Percentiles rank a stretch among this genome's conserved stretches.
phyloP scores from a whole-genome alignment of 306 rosid species.

The Begonia fuchsioides region DNA sequence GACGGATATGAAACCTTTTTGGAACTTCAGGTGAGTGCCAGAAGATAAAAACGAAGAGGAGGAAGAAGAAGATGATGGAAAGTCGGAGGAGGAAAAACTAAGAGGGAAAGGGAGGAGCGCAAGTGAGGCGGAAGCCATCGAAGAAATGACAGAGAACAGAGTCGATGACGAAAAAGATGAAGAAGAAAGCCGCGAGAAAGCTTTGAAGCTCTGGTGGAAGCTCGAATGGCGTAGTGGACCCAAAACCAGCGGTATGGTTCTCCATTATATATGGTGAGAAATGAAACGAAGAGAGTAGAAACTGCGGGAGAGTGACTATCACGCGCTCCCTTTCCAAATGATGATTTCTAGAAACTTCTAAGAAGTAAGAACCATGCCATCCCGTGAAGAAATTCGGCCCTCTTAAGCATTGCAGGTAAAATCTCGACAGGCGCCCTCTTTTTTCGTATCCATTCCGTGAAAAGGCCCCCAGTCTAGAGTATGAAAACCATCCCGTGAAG shows the following conservation, averaged over 20 bases:
- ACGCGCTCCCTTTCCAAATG: no score
- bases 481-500: slow-evolving; percentile 22
- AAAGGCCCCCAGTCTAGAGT: slow-evolving; percentile 5
- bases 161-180: slow-evolving; percentile 5
- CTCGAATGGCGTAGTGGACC: background rate
- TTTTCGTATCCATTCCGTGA: no score
- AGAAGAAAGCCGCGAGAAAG: slow-evolving; percentile 1
- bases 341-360: no score
- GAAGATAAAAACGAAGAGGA: slow-evolving; percentile 21
- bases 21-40: slow-evolving; percentile 31
- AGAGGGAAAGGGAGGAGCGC: slow-evolving; percentile 32
- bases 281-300: no score
- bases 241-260: background rate
- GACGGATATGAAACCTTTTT: slow-evolving; percentile 29
- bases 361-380: no score
- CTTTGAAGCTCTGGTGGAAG: slow-evolving; percentile 4
- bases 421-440: no score
- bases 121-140: slow-evolving; percentile 56
- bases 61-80: slow-evolving; percentile 16
- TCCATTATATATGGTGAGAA: background rate
- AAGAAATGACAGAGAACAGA: slow-evolving; percentile 1
- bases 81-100: slow-evolving; percentile 13
- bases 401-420: slow-evolving; percentile 6
- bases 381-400: no score
- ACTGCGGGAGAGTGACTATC: no score